Evolutionary conservation across 768 basidiomycete species (phyloP).

Genomic region (Cyathus striatus): DNA sequence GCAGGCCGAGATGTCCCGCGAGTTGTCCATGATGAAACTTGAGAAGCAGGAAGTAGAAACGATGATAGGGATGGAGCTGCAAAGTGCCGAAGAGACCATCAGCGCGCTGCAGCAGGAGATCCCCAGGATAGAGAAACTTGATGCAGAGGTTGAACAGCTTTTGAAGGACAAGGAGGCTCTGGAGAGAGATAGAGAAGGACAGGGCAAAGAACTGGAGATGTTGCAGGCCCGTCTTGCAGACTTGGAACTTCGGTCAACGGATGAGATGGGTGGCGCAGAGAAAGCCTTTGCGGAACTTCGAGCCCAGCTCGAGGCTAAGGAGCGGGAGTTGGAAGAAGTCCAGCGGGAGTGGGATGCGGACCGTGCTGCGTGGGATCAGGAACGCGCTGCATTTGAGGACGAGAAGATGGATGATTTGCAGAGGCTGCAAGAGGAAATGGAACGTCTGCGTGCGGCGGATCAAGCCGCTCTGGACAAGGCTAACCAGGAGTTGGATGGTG

Average conservation of each 20-base stretch:
- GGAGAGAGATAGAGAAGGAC: slow-evolving; percentile 43
- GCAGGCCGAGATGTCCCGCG: slow-evolving; percentile 56
- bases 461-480: slow-evolving; percentile 27
- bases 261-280: slow-evolving; percentile 33
- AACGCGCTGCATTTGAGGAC: slow-evolving; percentile 42
- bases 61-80: slow-evolving; percentile 58
- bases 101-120: slow-evolving; percentile 50
- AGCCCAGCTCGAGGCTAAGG: slow-evolving; percentile 24
- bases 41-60: slow-evolving; percentile 72
- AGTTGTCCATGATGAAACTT: slow-evolving; percentile 52
- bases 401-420: slow-evolving; percentile 43
- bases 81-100: slow-evolving; percentile 63
- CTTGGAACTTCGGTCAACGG: slow-evolving; percentile 35
- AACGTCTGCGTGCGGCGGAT: slow-evolving; percentile 35
- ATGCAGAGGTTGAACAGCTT: slow-evolving; percentile 41
- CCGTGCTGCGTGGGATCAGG: slow-evolving; percentile 43
- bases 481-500: slow-evolving; percentile 46
- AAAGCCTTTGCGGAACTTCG: slow-evolving; percentile 25
- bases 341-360: slow-evolving; percentile 37
- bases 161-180: slow-evolving; percentile 44
- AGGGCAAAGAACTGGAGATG: slow-evolving; percentile 27
- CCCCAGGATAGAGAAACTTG: slow-evolving; percentile 43
- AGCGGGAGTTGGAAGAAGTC: slow-evolving; percentile 33
- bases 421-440: slow-evolving; percentile 43
- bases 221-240: slow-evolving; percentile 39